phyloP scores from a whole-genome alignment of 169 alveolate genomes.

The Cryptosporidium viatorum region DNA sequence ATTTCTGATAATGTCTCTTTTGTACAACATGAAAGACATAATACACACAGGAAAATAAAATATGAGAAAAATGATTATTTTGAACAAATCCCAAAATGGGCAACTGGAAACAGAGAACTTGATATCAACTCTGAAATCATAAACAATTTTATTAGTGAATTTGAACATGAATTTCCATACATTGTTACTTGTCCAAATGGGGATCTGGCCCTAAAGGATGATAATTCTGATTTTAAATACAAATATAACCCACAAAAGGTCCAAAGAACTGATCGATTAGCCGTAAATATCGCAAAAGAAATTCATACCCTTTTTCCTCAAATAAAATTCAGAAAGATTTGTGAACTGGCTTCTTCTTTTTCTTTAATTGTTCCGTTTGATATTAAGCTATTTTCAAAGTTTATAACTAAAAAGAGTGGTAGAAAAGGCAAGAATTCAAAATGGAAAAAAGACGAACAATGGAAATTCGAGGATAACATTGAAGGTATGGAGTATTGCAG shows the following conservation, averaged over 20 bases:
- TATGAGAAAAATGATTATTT: background rate
- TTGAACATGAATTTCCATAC: slow-evolving; percentile 66
- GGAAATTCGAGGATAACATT: slow-evolving; percentile 1
- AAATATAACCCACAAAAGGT: background rate
- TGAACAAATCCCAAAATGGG: slow-evolving; percentile 33
- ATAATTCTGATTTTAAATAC: background rate
- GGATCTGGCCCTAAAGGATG: slow-evolving; percentile 12
- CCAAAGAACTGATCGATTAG: slow-evolving; percentile 30
- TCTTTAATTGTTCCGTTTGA: slow-evolving; percentile 23
- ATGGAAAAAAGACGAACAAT: background rate
- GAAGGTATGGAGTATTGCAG: slow-evolving; percentile 45
- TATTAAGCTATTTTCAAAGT: slow-evolving; percentile 22
- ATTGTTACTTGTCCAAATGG: slow-evolving; percentile 68
- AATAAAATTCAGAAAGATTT: slow-evolving; percentile 24
- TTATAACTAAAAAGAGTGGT: background rate
- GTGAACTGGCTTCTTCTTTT: slow-evolving; percentile 25
- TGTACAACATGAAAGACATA: slow-evolving; percentile 10
- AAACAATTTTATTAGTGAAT: slow-evolving; percentile 7
- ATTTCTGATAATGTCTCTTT: slow-evolving; percentile 7
- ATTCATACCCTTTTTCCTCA: slow-evolving; percentile 29
- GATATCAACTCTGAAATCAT: slow-evolving; percentile 30
- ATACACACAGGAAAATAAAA: background rate
- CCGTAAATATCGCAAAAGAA: slow-evolving; percentile 51
- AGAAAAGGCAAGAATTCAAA: background rate
- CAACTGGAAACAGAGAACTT: slow-evolving; percentile 14